Base-by-base conservation (phyloP, 108 stramenopile genomes). In the Cyclotella atomus region DNA sequence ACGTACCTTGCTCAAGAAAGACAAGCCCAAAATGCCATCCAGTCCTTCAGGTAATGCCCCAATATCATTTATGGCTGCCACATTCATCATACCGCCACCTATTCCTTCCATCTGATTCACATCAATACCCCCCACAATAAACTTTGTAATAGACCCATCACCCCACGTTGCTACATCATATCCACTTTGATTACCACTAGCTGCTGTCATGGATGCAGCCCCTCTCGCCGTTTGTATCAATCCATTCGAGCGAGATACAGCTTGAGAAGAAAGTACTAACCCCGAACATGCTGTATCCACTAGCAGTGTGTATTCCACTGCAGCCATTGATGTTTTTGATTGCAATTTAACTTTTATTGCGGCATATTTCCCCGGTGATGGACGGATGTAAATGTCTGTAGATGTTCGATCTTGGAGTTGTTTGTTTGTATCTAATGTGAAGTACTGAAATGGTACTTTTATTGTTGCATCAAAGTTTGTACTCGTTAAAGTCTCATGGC, bases 261-360 rank as follows among this genome's bases (percentile, higher is more conserved):
- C 77, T 1, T 75, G 75, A 21, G 92, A 88, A 17, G 85, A 76
- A 12, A 94, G 59, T 2, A 94, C 86, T 8, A 90, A 54, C 6
- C 92, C 92, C 17, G 86, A 84, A 71, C 90, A 91, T 9, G 92
- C 92, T n/a, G 92, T 94, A 64, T 94, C 92, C 29, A 94, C 76
- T 21, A 93, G 49, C n/a, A 93, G 56, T 33, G 76, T 77, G 9
- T 87, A 64, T 24, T 46, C 38, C 20, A 63, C 67, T 36, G 19
- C 25, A 19, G 67, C 15, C 50, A 53, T 62, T 38, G 63, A 46
- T 28, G 34, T 44, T 20, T 61, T 57, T 19, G 70, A 60, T 55
- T 67, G 30, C 12, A 85, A 60, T n/a, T 49, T 24, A 0, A 89
- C 55, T 46, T 82, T 66, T 0, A 91, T 79, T 23, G 88, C 86